These are phyloP conservation scores for Trichoderma asperellum DNA, from an alignment of 2,329 filamentous ascomycete species.

Conservation along the genomic window DNA sequence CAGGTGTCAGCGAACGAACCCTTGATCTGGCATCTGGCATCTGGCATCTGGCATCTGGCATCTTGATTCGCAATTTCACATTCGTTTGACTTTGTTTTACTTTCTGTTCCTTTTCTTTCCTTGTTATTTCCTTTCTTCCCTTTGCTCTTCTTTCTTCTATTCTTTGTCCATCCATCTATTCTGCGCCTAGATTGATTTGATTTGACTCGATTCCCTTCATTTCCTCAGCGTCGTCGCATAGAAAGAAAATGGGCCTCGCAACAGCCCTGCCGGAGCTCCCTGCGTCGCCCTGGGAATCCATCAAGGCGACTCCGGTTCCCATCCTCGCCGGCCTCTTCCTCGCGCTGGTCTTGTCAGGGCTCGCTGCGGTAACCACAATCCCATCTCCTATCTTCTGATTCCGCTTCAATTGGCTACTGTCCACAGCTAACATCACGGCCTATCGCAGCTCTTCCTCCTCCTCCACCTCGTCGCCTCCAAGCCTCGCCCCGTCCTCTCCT, in stretches of 20 bases:
- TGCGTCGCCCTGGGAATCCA: constrained; percentile 42
- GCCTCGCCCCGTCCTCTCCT: constrained; percentile 71
- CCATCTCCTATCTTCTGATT: no score
- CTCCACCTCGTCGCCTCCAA: constrained; percentile 78
- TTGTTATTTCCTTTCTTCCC: background rate
- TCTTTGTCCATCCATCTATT: constrained; percentile 6
- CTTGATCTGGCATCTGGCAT: constrained; percentile 15
- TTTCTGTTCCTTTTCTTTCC: background rate
- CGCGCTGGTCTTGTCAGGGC: constrained; percentile 40
- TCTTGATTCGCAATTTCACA: background rate
- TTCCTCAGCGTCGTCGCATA: background rate
- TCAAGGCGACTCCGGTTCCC: constrained; percentile 46
- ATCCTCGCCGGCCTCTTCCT: constrained; percentile 45
- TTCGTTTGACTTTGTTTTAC: background rate
- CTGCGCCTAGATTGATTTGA: background rate
- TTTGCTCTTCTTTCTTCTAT: background rate
- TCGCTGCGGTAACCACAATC: constrained; percentile 45
- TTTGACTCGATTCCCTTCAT: background rate
- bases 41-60: constrained; percentile 7
- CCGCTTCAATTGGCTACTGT: background rate
- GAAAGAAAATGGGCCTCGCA: constrained; percentile 29
- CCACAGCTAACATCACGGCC: background rate
- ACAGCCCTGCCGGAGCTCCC: constrained; percentile 40
- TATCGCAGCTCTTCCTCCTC: constrained; percentile 59
- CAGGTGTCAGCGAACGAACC: constrained; percentile 20